These are phyloP conservation scores for Dioszegia aurantiaca DNA, from an alignment of 768 basidiomycete species.

Conservation along the genomic window DNA sequence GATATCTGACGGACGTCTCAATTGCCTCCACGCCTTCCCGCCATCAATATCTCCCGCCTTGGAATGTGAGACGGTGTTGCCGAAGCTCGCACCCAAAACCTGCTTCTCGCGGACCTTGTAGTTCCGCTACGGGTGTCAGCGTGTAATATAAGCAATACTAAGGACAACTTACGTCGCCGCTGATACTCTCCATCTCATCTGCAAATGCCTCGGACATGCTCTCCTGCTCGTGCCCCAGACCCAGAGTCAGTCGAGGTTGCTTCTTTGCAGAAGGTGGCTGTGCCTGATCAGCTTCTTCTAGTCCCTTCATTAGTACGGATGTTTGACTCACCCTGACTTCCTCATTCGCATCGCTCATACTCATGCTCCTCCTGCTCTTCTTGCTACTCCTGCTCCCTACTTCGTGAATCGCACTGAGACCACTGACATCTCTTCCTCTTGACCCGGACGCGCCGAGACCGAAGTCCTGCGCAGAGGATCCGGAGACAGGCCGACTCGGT, in stretches of 20 bases:
- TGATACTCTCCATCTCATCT: slow-evolving; percentile 43
- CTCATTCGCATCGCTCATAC: slow-evolving; percentile 42
- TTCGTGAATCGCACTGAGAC: slow-evolving; percentile 13
- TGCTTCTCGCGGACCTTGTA: slow-evolving; percentile 74
- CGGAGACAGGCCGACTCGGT: background rate
- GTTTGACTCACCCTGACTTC: slow-evolving; percentile 26
- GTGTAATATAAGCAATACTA: background rate
- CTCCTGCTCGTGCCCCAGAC: slow-evolving; percentile 38
- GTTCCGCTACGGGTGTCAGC: slow-evolving; percentile 56
- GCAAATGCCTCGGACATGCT: slow-evolving; percentile 46
- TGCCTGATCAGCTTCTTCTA: background rate
- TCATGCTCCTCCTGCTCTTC: slow-evolving; percentile 38
- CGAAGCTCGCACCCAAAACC: slow-evolving; percentile 75
- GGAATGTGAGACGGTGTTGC: slow-evolving; percentile 68
- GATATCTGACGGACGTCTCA: slow-evolving; percentile 91
- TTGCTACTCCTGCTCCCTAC: slow-evolving; percentile 5
- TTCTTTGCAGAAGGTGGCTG: slow-evolving; percentile 3
- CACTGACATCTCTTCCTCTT: slow-evolving; percentile 11
- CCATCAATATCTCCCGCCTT: slow-evolving; percentile 72
- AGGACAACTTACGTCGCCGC: slow-evolving; percentile 34
- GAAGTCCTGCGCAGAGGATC: background rate
- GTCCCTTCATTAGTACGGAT: background rate
- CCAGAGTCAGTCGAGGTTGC: slow-evolving; percentile 37
- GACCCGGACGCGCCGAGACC: background rate
- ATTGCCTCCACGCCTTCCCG: slow-evolving; percentile 79